Evolutionary conservation across 2,329 filamentous ascomycete species (phyloP).

Genomic region (Plenodomus lindquistii): DNA sequence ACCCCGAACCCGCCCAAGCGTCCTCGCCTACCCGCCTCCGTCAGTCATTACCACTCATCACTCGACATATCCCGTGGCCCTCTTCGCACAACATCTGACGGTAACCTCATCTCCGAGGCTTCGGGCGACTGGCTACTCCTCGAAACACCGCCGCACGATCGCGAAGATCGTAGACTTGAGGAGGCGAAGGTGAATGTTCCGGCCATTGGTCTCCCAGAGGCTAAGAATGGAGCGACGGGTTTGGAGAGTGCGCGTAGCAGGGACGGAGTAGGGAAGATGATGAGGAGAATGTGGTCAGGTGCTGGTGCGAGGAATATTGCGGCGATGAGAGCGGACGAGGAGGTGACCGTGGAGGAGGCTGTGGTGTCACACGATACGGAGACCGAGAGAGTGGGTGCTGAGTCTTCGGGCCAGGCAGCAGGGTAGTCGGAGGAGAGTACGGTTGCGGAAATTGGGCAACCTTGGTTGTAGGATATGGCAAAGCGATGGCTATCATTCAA

Average conservation of each 20-base stretch:
- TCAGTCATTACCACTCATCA: background rate
- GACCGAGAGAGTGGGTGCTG: too few species aligned
- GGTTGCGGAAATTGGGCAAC: too few species aligned
- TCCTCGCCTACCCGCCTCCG: constrained; percentile 1
- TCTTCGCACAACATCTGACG: constrained; percentile 6
- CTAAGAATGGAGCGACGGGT: constrained; percentile 13
- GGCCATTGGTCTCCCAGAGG: constrained; percentile 3
- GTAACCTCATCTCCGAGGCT: constrained; percentile 7
- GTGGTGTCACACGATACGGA: too few species aligned
- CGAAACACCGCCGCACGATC: constrained; percentile 2
- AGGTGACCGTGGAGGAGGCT: too few species aligned
- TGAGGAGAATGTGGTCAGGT: too few species aligned
- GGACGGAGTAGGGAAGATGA: too few species aligned
- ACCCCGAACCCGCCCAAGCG: background rate
- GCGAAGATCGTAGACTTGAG: background rate
- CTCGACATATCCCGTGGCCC: constrained; percentile 3
- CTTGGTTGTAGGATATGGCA: too few species aligned
- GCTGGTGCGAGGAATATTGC: too few species aligned
- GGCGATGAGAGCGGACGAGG: too few species aligned
- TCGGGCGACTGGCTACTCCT: constrained; percentile 13
- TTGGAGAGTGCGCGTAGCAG: constrained; percentile 5
- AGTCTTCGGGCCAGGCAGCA: too few species aligned
- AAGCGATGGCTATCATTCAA: too few species aligned
- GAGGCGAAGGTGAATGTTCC: background rate
- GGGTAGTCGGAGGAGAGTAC: too few species aligned